phyloP scores from a whole-genome alignment of 2,329 filamentous ascomycete species.

The Cladosporium colombiae region DNA sequence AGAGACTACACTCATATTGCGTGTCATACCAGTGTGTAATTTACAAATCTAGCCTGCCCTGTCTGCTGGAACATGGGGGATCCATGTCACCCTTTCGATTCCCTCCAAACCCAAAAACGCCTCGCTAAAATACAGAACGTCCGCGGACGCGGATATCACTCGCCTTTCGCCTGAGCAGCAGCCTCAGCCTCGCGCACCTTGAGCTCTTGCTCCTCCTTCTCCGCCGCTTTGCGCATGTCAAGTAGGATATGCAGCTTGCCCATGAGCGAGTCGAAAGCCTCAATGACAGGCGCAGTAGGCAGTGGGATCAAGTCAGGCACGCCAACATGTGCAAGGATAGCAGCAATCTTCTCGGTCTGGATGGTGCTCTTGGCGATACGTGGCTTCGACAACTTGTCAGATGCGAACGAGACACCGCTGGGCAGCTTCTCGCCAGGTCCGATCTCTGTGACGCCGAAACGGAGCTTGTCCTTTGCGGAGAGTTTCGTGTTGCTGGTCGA shows the following conservation, averaged over 20 bases:
- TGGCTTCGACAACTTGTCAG: slow-evolving; percentile 76
- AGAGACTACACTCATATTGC: not conserved
- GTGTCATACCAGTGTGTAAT: not conserved
- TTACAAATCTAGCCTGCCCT: not conserved
- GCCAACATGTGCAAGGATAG: slow-evolving; percentile 70
- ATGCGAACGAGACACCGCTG: slow-evolving; percentile 85
- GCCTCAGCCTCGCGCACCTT: slow-evolving; percentile 51
- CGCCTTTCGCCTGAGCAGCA: slow-evolving; percentile 12
- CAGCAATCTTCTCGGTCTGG: slow-evolving; percentile 73
- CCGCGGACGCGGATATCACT: not conserved
- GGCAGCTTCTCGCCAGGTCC: slow-evolving; percentile 75
- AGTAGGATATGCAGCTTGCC: slow-evolving; percentile 67
- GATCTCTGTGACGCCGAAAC: slow-evolving; percentile 72
- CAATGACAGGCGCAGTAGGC: slow-evolving; percentile 71
- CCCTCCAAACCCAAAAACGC: not conserved
- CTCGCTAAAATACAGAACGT: slow-evolving; percentile 12
- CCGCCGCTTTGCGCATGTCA: slow-evolving; percentile 71
- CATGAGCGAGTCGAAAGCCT: slow-evolving; percentile 70
- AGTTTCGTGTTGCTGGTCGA: slow-evolving; percentile 41
- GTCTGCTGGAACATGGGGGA: not conserved
- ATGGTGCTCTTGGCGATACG: slow-evolving; percentile 75
- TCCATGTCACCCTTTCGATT: not conserved
- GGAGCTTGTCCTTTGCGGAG: slow-evolving; percentile 74
- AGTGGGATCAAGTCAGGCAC: slow-evolving; percentile 70
- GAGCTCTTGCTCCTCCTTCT: slow-evolving; percentile 75